Evolutionary conservation across 352 stramenopile genomes (phyloP).

Genomic region (Pythium oligandrum): DNA sequence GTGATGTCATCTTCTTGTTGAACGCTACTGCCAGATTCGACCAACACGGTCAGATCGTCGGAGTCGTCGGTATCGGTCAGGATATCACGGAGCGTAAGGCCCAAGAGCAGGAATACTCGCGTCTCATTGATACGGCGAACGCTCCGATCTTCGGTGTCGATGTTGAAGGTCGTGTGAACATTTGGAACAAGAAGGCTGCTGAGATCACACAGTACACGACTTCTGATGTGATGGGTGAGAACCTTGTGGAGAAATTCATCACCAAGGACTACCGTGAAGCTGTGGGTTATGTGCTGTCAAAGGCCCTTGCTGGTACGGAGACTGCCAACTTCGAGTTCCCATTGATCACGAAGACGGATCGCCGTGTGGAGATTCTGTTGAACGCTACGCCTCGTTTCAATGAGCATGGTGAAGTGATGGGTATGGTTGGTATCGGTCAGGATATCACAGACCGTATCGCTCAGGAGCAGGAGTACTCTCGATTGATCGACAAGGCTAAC

Average conservation of each 20-base stretch:
- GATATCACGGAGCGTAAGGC: conserved; percentile 80
- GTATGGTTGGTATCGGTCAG: conserved; percentile 78
- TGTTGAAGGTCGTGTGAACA: conserved; percentile 74
- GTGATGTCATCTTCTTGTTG: conserved; percentile 24
- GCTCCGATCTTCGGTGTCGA: conserved; percentile 89
- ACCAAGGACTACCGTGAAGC: conserved; percentile 53
- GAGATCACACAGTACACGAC: conserved; percentile 89
- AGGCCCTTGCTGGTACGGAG: conserved; percentile 53
- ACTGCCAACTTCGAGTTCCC: conserved; percentile 87
- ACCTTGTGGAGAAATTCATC: conserved; percentile 90
- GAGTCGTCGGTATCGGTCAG: conserved; percentile 75
- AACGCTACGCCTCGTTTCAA: conserved; percentile 83
- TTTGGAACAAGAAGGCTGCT: conserved; percentile 89
- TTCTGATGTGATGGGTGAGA: conserved; percentile 81
- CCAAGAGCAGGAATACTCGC: conserved; percentile 84
- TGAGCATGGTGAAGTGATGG: conserved; percentile 73
- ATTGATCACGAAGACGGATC: conserved; percentile 75
- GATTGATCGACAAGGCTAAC: conserved; percentile 87
- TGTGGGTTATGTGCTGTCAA: conserved; percentile 59
- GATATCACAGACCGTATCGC: conserved; percentile 81
- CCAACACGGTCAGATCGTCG: conserved; percentile 33
- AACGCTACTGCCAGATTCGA: conserved; percentile 25
- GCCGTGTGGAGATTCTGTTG: conserved; percentile 75
- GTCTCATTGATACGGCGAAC: conserved; percentile 88
- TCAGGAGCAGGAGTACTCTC: conserved; percentile 84